Evolutionary conservation across 2,329 filamentous ascomycete species (phyloP).

Genomic region (Fusarium sp.): DNA sequence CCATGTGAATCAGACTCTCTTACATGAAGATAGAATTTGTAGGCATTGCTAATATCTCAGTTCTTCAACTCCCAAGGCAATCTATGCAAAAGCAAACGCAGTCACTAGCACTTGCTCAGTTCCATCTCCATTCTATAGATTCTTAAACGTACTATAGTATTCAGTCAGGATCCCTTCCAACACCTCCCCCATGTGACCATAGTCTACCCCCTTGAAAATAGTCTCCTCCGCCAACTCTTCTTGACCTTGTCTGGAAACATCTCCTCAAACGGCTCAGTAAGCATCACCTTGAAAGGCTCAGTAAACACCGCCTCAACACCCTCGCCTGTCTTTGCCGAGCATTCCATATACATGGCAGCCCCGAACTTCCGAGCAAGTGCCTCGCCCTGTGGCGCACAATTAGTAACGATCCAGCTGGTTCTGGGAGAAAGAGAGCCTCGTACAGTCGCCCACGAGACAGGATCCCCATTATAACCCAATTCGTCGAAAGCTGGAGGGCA

Average conservation of each 20-base stretch:
- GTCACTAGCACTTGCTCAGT: no score
- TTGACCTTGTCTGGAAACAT: neutral
- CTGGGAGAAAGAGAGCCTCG: neutral
- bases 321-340: neutral
- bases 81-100: no score
- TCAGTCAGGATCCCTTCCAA: neutral
- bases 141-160: neutral
- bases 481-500: neutral
- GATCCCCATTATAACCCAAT: neutral
- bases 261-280: neutral
- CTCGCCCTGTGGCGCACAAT: neutral
- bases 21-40: no score
- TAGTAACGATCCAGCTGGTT: neutral
- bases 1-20: no score
- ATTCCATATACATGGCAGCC: neutral
- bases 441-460: neutral
- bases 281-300: neutral
- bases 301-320: neutral
- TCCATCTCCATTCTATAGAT: no score
- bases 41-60: no score
- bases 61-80: no score
- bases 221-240: neutral
- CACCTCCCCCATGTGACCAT: neutral
- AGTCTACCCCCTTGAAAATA: neutral
- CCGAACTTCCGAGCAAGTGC: neutral